These are phyloP conservation scores for Rhipidocladum racemiflorum DNA, from an alignment of 176 grass and related monocot species.

Conservation along the genomic window DNA sequence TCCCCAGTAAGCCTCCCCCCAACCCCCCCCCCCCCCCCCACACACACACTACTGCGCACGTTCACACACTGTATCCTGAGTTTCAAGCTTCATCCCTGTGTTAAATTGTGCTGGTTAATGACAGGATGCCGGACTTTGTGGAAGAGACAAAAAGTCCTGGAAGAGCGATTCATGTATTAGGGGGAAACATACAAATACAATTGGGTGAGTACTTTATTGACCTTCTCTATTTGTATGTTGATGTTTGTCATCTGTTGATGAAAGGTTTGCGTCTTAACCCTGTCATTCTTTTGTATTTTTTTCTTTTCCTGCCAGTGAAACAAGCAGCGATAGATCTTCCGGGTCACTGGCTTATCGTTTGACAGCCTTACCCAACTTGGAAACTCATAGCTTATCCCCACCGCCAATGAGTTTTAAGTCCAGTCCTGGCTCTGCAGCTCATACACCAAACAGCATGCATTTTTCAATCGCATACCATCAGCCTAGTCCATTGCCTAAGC, in stretches of 20 bases:
- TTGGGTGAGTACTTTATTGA: slow-evolving; percentile 36
- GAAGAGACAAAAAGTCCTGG: slow-evolving; percentile 53
- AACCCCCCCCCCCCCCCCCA: not conserved
- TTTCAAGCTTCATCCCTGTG: not conserved
- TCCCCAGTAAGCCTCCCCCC: slow-evolving; percentile 39
- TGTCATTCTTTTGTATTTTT: not conserved
- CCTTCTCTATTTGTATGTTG: not conserved
- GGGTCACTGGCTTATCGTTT: slow-evolving; percentile 45
- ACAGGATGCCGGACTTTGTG: slow-evolving; percentile 45
- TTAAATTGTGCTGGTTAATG: slow-evolving; percentile 20
- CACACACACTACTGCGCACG: not conserved
- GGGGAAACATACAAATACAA: slow-evolving; percentile 45
- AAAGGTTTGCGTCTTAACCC: slow-evolving; percentile 14
- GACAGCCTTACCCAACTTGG: slow-evolving; percentile 35
- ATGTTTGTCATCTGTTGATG: slow-evolving; percentile 8
- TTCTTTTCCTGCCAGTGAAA: slow-evolving; percentile 29
- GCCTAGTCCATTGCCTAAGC: slow-evolving; percentile 44
- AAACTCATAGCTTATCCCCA: slow-evolving; percentile 44
- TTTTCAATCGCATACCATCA: slow-evolving; percentile 30
- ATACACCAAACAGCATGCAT: slow-evolving; percentile 35
- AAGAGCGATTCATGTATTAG: slow-evolving; percentile 47
- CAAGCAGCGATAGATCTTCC: slow-evolving; percentile 40
- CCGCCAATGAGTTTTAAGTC: slow-evolving; percentile 30
- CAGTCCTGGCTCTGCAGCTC: slow-evolving; percentile 44
- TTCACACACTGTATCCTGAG: not conserved